A percentile compares a stretch with the other conserved stretches of the same genome.
Conservation (phyloP, 1,284 basidiomycete species). For the Athelia psychrophila region DNA sequence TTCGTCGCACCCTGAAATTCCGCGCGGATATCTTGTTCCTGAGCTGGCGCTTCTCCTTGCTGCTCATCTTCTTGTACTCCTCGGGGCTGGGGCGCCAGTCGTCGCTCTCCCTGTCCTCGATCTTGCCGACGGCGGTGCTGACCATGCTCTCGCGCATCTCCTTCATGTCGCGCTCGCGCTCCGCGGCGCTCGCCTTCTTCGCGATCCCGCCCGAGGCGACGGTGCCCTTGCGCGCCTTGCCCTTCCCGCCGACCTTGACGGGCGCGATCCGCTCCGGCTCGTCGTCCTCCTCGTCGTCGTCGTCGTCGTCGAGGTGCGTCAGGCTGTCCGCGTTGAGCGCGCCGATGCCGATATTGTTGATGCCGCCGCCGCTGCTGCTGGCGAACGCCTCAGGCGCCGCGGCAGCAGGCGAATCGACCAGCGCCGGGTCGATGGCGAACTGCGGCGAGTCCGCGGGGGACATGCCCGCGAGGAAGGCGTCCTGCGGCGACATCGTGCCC, state of each 20-base stretch:
- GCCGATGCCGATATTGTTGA: too few species aligned
- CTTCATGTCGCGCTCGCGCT: too few species aligned
- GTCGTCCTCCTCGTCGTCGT: constrained; percentile 21
- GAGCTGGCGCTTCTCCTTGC: constrained; percentile 95
- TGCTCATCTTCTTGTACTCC: constrained; percentile 93
- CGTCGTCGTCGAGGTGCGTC: constrained; percentile 16
- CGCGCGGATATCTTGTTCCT: constrained; percentile 96
- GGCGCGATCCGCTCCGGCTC: constrained; percentile 31
- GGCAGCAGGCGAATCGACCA: constrained; percentile 37
- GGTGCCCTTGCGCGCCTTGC: constrained; percentile 65
- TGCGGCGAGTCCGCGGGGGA: constrained; percentile 20
- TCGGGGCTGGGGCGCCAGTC: constrained; percentile 83
- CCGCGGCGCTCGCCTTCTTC: constrained; percentile 33
- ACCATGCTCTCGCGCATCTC: too few species aligned
- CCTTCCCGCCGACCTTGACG: constrained; percentile 57
- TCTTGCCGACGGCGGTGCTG: constrained; percentile 14
- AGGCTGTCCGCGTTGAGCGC: too few species aligned
- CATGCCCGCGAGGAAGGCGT: constrained; percentile 18
- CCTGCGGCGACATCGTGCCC: constrained; percentile 11
- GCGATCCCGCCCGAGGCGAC: constrained; percentile 67
- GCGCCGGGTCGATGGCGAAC: constrained; percentile 51
- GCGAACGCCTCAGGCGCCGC: constrained; percentile 6
- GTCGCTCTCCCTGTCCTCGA: constrained; percentile 37
- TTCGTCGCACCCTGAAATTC: constrained; percentile 91
- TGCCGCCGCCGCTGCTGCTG: too few species aligned